A percentile compares a stretch with the other conserved stretches of the same genome.
phyloP scores from a whole-genome alignment of 345 rosid genomes.

The Brassica napus region Da-Ae NC_063445.1:2669001-2669500 shows the following conservation, averaged over 20 bases:
- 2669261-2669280: slow-evolving; percentile 98
- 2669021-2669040: slow-evolving; percentile 26
- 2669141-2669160: not conserved
- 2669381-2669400: slow-evolving; percentile 87
- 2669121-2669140: slow-evolving; percentile 22
- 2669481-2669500: not conserved
- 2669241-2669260: slow-evolving; percentile 98
- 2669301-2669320: slow-evolving; percentile 42
- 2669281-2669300: slow-evolving; percentile 99
- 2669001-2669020: slow-evolving; percentile 12
- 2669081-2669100: slow-evolving; percentile 99
- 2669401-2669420: slow-evolving; percentile 99
- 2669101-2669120: slow-evolving; percentile 84
- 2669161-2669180: not conserved
- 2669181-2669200: slow-evolving; percentile 5
- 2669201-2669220: slow-evolving; percentile 69
- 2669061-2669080: slow-evolving; percentile 92
- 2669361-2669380: slow-evolving; percentile 55
- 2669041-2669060: slow-evolving; percentile 88
- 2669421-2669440: slow-evolving; percentile 95
- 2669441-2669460: slow-evolving; percentile 43
- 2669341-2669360: not conserved
- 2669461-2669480: slow-evolving; percentile 15
- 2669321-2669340: slow-evolving; percentile 11
- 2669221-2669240: slow-evolving; percentile 96